phyloP scores from a whole-genome alignment of 768 basidiomycete genomes.

The Suillus subaureus region DNA sequence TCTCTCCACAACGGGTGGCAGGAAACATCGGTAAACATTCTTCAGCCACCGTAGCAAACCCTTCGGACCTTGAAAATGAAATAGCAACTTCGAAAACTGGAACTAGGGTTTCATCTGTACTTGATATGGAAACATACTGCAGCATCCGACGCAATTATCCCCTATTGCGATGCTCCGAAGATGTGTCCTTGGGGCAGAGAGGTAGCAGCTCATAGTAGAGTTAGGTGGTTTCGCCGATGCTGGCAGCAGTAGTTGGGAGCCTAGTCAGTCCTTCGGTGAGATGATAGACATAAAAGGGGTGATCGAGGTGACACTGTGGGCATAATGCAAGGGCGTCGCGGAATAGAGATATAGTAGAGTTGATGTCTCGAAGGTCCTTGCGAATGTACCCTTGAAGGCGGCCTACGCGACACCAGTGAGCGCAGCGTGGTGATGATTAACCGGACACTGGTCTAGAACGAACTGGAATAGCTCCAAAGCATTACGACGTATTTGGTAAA shows the following conservation, averaged over 20 bases:
- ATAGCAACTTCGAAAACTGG: too few species aligned
- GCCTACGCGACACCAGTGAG: constrained; percentile 1
- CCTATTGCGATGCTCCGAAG: background rate
- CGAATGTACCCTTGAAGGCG: constrained; percentile 2
- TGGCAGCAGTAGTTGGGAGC: constrained; percentile 13
- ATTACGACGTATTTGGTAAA: background rate
- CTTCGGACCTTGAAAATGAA: too few species aligned
- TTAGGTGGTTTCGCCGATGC: constrained; percentile 16
- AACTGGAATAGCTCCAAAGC: background rate
- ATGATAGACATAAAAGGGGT: constrained; percentile 16
- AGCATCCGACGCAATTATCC: background rate
- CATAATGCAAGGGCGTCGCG: constrained; percentile 8
- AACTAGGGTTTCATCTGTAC: too few species aligned
- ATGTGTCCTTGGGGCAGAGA: background rate
- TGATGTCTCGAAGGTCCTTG: background rate
- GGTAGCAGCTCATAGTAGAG: background rate
- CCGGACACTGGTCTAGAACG: background rate
- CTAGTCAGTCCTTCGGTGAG: constrained; percentile 15
- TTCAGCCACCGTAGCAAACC: too few species aligned
- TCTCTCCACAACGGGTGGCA: too few species aligned
- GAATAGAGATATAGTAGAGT: background rate
- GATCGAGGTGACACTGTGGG: constrained; percentile 10
- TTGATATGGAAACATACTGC: too few species aligned
- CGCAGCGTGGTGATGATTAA: background rate
- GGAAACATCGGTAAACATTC: too few species aligned